These are phyloP conservation scores for Acacia pycnantha DNA, from an alignment of 331 rosid species.

Conservation along the genomic window DNA sequence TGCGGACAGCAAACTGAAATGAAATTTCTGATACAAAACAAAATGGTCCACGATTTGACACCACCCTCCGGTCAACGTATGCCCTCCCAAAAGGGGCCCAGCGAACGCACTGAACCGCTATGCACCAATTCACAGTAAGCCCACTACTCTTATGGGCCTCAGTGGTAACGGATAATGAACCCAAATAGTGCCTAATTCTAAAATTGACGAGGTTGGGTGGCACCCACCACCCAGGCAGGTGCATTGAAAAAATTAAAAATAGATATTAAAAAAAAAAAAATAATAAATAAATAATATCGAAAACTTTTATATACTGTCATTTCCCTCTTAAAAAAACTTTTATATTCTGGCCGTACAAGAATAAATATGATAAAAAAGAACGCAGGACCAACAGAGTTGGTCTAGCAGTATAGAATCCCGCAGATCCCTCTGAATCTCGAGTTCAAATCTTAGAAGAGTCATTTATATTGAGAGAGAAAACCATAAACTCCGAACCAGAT, in stretches of 20 bases:
- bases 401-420: rapidly evolving
- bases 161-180: background rate
- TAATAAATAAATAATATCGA: background rate
- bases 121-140: background rate
- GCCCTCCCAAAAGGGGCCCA: background rate
- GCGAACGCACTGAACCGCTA: background rate
- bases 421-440: no score
- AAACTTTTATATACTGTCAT: no score
- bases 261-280: no score
- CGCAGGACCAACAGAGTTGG: no score
- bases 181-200: background rate
- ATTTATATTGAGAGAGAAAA: no score
- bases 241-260: background rate
- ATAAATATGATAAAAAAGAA: no score
- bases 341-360: no score
- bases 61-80: conserved; percentile 26
- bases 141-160: background rate
- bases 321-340: no score
- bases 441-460: rapidly evolving
- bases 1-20: conserved; percentile 24
- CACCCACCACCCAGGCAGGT: no score
- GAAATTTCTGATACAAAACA: background rate
- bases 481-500: no score
- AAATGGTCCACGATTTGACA: conserved; percentile 1
- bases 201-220: no score